Conservation (phyloP, 177 flowering plant genomes). For the Vitis hybrid region DNA sequence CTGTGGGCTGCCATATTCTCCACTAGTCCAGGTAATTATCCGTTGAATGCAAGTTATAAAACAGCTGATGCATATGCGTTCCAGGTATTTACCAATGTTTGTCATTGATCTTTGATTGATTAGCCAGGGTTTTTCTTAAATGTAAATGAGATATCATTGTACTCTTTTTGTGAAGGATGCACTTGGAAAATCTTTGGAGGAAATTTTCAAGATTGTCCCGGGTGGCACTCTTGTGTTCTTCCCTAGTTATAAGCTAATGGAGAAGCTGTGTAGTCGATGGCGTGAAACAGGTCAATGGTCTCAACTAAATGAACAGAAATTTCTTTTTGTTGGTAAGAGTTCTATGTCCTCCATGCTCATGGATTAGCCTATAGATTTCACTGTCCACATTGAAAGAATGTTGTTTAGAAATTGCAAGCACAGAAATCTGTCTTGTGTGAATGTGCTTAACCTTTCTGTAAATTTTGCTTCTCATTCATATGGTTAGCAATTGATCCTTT, state of each 20-base stretch:
- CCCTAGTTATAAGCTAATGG: constrained; percentile 97
- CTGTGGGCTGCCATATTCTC: constrained; percentile 80
- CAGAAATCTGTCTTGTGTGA: no score
- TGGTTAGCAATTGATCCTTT: neutral
- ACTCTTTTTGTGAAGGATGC: constrained; percentile 61
- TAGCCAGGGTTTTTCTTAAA: neutral
- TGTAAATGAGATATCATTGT: constrained; percentile 2
- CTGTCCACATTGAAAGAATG: no score
- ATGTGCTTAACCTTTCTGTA: no score
- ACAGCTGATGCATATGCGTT: constrained; percentile 79
- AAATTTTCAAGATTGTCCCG: constrained; percentile 79
- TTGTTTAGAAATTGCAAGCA: no score
- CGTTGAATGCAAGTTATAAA: constrained; percentile 90
- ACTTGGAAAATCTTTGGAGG: constrained; percentile 82
- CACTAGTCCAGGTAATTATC: constrained; percentile 71
- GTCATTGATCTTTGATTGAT: constrained; percentile 8
- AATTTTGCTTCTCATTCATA: neutral
- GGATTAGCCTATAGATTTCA: no score
- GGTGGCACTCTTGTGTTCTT: constrained; percentile 93
- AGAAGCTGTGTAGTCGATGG: constrained; percentile 82
- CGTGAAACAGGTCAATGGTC: constrained; percentile 92
- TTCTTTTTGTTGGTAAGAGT: constrained; percentile 74
- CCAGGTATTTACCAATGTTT: constrained; percentile 56
- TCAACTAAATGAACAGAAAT: constrained; percentile 61
- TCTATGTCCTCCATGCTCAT: neutral